These are phyloP conservation scores for Rhinocladiella similis DNA, from an alignment of 2,329 filamentous ascomycete species.

Conservation along the genomic window DNA sequence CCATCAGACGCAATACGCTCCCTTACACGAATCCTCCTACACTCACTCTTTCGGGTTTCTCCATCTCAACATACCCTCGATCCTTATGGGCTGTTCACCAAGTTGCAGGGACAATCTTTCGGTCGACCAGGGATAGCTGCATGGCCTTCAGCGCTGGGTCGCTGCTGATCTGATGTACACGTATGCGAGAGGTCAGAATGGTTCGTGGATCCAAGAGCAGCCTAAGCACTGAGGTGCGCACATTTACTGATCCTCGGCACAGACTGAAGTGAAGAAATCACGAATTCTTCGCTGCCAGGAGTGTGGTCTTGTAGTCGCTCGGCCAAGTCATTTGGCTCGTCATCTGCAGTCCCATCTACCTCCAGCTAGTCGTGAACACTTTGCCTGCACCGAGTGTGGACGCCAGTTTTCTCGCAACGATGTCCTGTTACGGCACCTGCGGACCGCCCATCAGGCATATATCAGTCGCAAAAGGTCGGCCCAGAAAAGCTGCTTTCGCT, in stretches of 20 bases:
- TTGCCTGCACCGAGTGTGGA: conserved; percentile 19
- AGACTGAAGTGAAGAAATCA: conserved; percentile 8
- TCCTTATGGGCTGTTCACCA: no score
- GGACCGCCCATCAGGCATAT: conserved; percentile 20
- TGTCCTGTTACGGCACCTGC: conserved; percentile 23
- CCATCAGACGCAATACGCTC: no score
- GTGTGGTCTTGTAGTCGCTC: conserved; percentile 20
- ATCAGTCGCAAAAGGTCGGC: conserved; percentile 14
- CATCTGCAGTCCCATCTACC: conserved; percentile 24
- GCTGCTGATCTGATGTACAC: no score
- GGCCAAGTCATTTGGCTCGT: conserved; percentile 23
- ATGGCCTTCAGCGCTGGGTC: no score
- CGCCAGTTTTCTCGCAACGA: conserved; percentile 23
- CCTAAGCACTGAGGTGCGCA: background rate
- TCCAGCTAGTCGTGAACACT: conserved; percentile 19
- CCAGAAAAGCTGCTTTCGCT: conserved; percentile 24
- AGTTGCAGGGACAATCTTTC: no score
- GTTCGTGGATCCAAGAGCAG: background rate
- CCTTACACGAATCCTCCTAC: no score
- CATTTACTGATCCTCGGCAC: background rate
- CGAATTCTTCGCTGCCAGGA: conserved; percentile 20
- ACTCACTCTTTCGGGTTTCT: no score
- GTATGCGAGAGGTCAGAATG: no score
- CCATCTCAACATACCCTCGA: no score
- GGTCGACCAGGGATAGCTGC: no score